Evolutionary conservation across 176 grass and related monocot genomes (phyloP).

Genomic region (Cymbopogon citratus): DNA sequence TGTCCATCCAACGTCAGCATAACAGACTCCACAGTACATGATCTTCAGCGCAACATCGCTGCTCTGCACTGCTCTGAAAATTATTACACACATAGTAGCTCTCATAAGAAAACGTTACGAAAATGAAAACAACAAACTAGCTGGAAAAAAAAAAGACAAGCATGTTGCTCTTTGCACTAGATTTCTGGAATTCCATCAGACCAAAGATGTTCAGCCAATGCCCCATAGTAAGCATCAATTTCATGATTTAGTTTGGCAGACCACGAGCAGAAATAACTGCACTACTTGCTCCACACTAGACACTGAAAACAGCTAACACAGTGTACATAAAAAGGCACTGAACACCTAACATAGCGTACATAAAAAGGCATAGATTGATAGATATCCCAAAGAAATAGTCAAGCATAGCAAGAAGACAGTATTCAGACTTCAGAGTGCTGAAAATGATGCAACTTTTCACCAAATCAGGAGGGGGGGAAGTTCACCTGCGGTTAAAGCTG

Average conservation of each 20-base stretch:
- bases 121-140: neutral
- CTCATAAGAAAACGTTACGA: neutral
- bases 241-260: neutral
- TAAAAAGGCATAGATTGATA: neutral
- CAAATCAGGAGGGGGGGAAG: neutral
- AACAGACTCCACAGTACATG: slow-evolving; percentile 68
- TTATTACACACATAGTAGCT: neutral
- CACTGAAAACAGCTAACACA: neutral
- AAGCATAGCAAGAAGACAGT: neutral
- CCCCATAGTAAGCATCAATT: neutral
- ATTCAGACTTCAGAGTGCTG: neutral
- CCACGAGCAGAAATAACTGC: neutral
- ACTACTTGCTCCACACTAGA: neutral
- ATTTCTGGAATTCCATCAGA: neutral
- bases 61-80: slow-evolving; percentile 32
- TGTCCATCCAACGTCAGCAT: slow-evolving; percentile 63
- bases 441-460: neutral
- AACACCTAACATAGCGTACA: too few relatives aligned
- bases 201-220: neutral
- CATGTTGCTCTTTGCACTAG: neutral
- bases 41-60: slow-evolving; percentile 70
- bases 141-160: neutral
- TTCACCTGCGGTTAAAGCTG: slow-evolving; percentile 68
- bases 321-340: neutral
- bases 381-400: too few relatives aligned